Evolutionary conservation across 805 yeast genomes (phyloP).

Genomic region (Candida suzukii): DNA sequence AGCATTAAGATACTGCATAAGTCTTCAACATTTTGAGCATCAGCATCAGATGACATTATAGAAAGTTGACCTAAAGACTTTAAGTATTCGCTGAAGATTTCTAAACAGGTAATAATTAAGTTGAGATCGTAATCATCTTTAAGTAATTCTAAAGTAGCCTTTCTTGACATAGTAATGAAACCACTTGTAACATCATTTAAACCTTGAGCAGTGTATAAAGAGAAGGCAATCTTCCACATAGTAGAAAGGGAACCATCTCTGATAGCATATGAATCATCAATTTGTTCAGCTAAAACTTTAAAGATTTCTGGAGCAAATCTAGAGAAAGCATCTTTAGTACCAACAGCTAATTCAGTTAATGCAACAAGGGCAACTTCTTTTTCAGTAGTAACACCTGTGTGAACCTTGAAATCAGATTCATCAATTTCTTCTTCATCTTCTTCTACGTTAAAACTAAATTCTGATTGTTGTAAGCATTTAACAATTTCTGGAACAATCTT

Average conservation of each 20-base stretch:
- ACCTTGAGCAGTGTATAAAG: slow-evolving; percentile 53
- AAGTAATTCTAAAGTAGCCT: slow-evolving; percentile 52
- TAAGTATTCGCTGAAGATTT: slow-evolving; percentile 61
- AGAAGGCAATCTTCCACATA: slow-evolving; percentile 75
- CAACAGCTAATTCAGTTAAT: slow-evolving; percentile 78
- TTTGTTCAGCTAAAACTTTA: slow-evolving; percentile 58
- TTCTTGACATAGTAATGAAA: slow-evolving; percentile 62
- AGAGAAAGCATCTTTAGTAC: slow-evolving; percentile 75
- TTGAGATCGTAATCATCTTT: slow-evolving; percentile 78
- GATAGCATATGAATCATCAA: slow-evolving; percentile 84
- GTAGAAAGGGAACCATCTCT: slow-evolving; percentile 79
- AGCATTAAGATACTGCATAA: slow-evolving; percentile 67
- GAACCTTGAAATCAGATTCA: slow-evolving; percentile 71
- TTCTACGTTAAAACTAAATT: slow-evolving; percentile 60
- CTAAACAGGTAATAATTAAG: slow-evolving; percentile 75
- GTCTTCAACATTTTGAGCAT: slow-evolving; percentile 50
- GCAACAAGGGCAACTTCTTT: slow-evolving; percentile 95
- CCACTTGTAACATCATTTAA: slow-evolving; percentile 50
- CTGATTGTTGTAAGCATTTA: slow-evolving; percentile 80
- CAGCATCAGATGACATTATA: slow-evolving; percentile 52
- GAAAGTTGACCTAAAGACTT: slow-evolving; percentile 69
- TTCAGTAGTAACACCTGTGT: slow-evolving; percentile 92
- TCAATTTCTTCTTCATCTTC: slow-evolving; percentile 40
- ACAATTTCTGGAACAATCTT: slow-evolving; percentile 78
- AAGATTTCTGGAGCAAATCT: slow-evolving; percentile 69